Conservation (phyloP, 768 basidiomycete species). For the Xerocomus brunneocitrinus region DNA sequence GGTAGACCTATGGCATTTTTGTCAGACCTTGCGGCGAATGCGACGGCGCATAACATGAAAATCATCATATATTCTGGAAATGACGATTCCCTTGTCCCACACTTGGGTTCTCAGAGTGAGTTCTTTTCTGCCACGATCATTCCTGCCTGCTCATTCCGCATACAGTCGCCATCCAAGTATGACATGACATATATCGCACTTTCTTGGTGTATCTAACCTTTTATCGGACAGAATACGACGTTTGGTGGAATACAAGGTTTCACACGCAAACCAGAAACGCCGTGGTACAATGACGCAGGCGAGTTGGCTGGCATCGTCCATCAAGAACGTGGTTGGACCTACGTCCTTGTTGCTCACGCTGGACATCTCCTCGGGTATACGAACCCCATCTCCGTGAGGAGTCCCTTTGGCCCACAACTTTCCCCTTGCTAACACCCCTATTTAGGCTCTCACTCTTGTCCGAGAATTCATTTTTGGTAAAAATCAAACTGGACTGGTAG, state of each 20-base stretch:
- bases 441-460: constrained; percentile 54
- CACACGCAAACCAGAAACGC: constrained; percentile 59
- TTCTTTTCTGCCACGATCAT: background rate
- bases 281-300: constrained; percentile 56
- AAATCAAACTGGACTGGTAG: constrained; percentile 56
- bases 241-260: constrained; percentile 78
- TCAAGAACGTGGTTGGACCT: constrained; percentile 63
- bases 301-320: constrained; percentile 63
- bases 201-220: background rate
- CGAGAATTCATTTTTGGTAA: constrained; percentile 67
- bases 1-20: constrained; percentile 59
- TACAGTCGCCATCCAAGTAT: constrained; percentile 52
- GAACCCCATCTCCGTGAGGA: constrained; percentile 43
- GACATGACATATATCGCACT: background rate
- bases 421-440: background rate
- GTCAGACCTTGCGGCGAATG: constrained; percentile 60
- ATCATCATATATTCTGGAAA: constrained; percentile 64
- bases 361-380: constrained; percentile 35
- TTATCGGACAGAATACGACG: constrained; percentile 57
- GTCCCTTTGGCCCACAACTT: background rate
- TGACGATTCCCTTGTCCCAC: constrained; percentile 60
- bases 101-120: constrained; percentile 59
- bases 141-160: constrained; percentile 4
- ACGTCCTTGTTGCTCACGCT: constrained; percentile 34
- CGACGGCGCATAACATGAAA: constrained; percentile 42